Evolutionary conservation across 345 rosid genomes (phyloP), one percentile per base, ranked within the genome.

Genomic region (Syzygium aromaticum): DNA sequence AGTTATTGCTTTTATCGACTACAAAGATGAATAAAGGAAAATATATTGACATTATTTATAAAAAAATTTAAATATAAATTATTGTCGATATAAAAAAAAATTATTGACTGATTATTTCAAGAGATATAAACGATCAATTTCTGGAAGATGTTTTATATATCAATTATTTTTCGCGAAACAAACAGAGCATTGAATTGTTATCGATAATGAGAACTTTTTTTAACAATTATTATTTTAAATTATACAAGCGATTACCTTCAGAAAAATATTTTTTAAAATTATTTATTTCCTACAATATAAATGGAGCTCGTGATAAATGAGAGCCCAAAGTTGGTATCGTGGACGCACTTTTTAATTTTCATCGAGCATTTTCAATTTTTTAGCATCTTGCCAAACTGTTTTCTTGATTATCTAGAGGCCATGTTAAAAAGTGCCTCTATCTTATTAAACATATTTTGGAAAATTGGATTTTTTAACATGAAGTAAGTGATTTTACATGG

Each of bases 371-470:
- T 73, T 33, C 49, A 73, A 4, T n/a, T 9, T 10, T 38, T 73
- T 10, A 73, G 7, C 38, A 33, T 73, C 2, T 25, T 13, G 5
- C 27, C 14, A 10, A 10, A 19, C 0, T 0, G 14, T 33, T 54
- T 21, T 73, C 25, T 73, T 1, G 4, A 73, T 73, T 73, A 21
- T 73, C 22, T 33, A 19, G 33, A 1, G 73, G 6, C 5, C 3
- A n/a, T n/a, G 38, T 61, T 1, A 61, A 27, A 61, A 61, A 61
- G 17, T 13, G 33, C 33, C 4, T 61, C 17, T 61, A 43, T 43
- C 46, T 43, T 43, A 43, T 43, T 43, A 52, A 52, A 52, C 54
- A 13, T 14, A 14, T 52, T 52, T 13, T 1, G 46, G 46, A 6
- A 43, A 43, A 43, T 43, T 43, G 46, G 6, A 43, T 6, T 43